Percentiles rank a stretch among this genome's conserved stretches.
phyloP scores from a whole-genome alignment of 345 rosid species.

The Citrus hindsii region DNA sequence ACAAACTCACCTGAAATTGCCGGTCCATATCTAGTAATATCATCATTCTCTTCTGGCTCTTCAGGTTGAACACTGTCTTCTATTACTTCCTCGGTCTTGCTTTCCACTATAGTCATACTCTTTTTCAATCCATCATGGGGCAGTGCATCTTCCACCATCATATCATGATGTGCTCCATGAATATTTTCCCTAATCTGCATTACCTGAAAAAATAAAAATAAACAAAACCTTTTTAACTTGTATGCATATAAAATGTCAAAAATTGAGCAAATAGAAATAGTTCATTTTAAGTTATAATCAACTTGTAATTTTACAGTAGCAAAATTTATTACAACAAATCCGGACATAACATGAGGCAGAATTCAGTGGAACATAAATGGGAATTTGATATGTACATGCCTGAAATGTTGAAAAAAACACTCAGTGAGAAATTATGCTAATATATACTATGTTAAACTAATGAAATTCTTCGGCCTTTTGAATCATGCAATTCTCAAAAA shows the following conservation, averaged over 20 bases:
- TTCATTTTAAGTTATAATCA: neutral
- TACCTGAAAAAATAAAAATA: slow-evolving; percentile 29
- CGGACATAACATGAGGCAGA: neutral
- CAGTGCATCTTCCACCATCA: slow-evolving; percentile 29
- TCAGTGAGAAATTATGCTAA: neutral
- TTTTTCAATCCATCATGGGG: slow-evolving; percentile 17
- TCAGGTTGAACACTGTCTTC: too few relatives aligned
- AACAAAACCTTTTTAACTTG: slow-evolving; percentile 2
- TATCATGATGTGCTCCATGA: slow-evolving; percentile 27
- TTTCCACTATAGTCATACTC: slow-evolving; percentile 8
- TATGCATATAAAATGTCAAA: slow-evolving; percentile 4
- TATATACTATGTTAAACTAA: neutral
- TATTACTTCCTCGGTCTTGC: slow-evolving; percentile 17
- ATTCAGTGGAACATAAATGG: neutral
- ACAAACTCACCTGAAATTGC: too few relatives aligned
- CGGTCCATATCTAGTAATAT: too few relatives aligned
- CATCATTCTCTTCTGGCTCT: too few relatives aligned
- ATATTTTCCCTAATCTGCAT: slow-evolving; percentile 41
- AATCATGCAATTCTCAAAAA: neutral
- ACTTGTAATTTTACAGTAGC: neutral
- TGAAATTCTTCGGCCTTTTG: neutral
- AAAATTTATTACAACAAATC: neutral
- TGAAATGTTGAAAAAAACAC: neutral
- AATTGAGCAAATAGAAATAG: neutral
- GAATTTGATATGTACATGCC: neutral